phyloP scores from a whole-genome alignment of 768 basidiomycete genomes.

The Lactifluus subvellereus region DNA sequence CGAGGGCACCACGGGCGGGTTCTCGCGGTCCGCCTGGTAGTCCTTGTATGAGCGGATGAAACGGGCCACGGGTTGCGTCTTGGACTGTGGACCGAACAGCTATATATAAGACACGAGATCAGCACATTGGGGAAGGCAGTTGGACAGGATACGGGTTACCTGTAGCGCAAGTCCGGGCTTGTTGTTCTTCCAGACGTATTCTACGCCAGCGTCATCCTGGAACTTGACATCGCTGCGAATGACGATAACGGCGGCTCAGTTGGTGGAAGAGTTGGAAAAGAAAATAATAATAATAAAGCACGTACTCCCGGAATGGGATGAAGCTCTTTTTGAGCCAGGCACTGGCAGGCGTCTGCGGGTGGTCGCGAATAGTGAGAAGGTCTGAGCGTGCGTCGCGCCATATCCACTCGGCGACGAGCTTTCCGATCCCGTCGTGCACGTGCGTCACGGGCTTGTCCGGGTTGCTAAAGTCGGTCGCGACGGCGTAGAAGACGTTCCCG shows the following conservation, averaged over 20 bases:
- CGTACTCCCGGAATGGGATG: constrained; percentile 21
- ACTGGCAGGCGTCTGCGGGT: constrained; percentile 10
- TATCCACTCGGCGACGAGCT: constrained; percentile 22
- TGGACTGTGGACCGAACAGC: constrained; percentile 20
- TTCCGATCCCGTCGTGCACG: constrained; percentile 14
- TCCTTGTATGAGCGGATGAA: constrained; percentile 19
- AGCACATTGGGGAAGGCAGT: background rate
- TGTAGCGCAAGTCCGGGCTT: constrained; percentile 16
- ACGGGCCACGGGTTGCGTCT: constrained; percentile 22
- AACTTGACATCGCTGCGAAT: constrained; percentile 18
- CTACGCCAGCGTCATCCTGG: constrained; percentile 13
- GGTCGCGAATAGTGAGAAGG: constrained; percentile 20
- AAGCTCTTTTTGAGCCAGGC: constrained; percentile 24
- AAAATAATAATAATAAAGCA: background rate
- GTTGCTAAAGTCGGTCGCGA: constrained; percentile 18
- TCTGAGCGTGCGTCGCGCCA: constrained; percentile 24
- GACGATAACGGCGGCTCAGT: background rate
- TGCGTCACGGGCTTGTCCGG: constrained; percentile 15
- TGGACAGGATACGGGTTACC: background rate
- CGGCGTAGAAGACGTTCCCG: constrained; percentile 14
- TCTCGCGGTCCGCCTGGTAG: constrained; percentile 11
- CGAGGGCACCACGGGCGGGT: constrained; percentile 14
- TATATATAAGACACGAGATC: background rate
- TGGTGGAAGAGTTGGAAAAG: background rate
- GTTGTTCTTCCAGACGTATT: constrained; percentile 22